phyloP scores from a whole-genome alignment of 108 stramenopile genomes.

The Fragilaria radians region DNA sequence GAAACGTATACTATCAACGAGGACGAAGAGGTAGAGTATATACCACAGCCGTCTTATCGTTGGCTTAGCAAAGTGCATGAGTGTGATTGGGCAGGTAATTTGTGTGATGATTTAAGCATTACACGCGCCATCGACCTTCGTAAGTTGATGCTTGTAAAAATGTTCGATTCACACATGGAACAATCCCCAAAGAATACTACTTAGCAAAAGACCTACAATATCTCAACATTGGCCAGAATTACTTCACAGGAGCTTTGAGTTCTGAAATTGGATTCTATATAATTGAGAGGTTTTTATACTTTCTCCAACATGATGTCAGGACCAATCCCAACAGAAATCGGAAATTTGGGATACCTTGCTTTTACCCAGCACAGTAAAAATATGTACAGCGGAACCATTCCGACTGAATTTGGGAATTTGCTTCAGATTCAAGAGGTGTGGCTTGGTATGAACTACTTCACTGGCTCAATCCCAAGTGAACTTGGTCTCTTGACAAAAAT shows the following conservation, averaged over 20 bases:
- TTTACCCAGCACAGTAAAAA: neutral
- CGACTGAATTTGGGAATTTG: constrained; percentile 21
- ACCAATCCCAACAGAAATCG: constrained; percentile 38
- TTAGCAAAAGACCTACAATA: neutral
- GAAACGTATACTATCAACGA: constrained; percentile 6
- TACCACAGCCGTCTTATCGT: constrained; percentile 9
- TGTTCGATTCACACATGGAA: constrained; percentile 13
- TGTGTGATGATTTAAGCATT: constrained; percentile 26
- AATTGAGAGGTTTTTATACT: constrained; percentile 9
- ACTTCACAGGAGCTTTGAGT: constrained; percentile 46
- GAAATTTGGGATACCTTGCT: constrained; percentile 19
- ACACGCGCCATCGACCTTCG: neutral
- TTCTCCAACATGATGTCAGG: constrained; percentile 34
- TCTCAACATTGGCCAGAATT: constrained; percentile 32
- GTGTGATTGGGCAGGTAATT: constrained; percentile 51
- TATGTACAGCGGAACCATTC: constrained; percentile 11
- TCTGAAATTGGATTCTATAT: constrained; percentile 24
- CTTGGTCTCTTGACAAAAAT: constrained; percentile 1
- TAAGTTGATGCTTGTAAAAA: neutral
- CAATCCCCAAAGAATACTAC: constrained; percentile 32
- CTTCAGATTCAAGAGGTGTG: constrained; percentile 15
- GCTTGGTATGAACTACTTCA: constrained; percentile 17
- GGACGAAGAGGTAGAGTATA: neutral
- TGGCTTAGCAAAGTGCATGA: constrained; percentile 44
- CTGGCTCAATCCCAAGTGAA: constrained; percentile 16